Conservation (phyloP, 2,329 filamentous ascomycete genomes). For the Colletotrichum sp. region DNA sequence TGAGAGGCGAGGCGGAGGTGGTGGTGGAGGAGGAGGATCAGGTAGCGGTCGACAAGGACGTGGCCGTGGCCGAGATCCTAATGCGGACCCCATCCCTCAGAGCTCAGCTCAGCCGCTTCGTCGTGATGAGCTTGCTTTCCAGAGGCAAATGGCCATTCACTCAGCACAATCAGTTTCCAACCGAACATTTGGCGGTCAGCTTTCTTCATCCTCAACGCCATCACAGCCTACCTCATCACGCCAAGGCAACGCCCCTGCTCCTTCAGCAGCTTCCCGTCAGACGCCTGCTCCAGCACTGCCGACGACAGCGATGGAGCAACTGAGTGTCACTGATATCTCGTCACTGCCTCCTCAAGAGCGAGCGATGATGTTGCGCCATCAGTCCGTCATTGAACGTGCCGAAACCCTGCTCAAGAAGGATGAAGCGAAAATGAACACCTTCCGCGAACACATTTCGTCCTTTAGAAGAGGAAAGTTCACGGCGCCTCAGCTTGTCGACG, state of each 20-base stretch:
- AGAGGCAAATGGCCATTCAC: conserved; percentile 90
- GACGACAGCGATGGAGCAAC: conserved; percentile 50
- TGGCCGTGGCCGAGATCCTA: conserved; percentile 82
- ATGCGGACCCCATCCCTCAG: conserved; percentile 77
- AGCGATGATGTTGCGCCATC: conserved; percentile 79
- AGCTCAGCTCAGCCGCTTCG: conserved; percentile 82
- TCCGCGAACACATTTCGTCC: conserved; percentile 79
- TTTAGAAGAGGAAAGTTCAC: conserved; percentile 75
- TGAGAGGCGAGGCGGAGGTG: conserved; percentile 54
- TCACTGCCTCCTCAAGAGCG: conserved; percentile 77
- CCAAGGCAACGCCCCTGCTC: conserved; percentile 11
- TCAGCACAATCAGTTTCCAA: conserved; percentile 81
- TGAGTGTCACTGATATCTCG: conserved; percentile 54
- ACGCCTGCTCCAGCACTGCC: conserved; percentile 21
- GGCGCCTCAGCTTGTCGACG: conserved; percentile 80
- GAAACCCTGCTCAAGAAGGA: conserved; percentile 82
- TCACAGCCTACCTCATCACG: conserved; percentile 29
- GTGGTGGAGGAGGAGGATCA: conserved; percentile 42
- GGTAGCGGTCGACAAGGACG: conserved; percentile 38
- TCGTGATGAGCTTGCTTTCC: conserved; percentile 88
- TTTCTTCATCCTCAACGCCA: conserved; percentile 61
- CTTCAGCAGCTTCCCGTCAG: conserved; percentile 4
- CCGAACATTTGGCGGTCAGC: conserved; percentile 83
- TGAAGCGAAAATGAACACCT: conserved; percentile 73
- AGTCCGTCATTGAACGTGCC: conserved; percentile 85